Evolutionary conservation across 2,329 filamentous ascomycete species (phyloP).

Genomic region (Chrysosporium keratinophilum): DNA sequence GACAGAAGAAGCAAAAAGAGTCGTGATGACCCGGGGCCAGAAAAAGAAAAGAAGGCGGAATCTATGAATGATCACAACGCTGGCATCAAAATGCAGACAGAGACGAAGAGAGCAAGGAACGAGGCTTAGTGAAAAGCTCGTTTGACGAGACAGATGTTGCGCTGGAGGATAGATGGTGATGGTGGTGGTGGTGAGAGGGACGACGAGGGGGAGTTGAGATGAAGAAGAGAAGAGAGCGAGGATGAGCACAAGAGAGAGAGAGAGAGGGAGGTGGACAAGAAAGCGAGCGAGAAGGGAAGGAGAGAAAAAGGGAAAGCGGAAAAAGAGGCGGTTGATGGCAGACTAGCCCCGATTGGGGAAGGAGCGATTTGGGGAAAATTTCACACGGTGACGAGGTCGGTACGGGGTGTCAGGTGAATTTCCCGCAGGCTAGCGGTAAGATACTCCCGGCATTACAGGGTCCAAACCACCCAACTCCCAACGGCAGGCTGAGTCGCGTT

Average conservation of each 20-base stretch:
- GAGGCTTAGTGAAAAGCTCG: constrained; percentile 46
- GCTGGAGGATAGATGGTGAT: constrained; percentile 7
- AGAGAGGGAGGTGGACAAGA: constrained; percentile 10
- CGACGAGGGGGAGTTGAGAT: constrained; percentile 12
- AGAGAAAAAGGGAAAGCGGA: constrained; percentile 11
- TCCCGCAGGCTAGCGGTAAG: neutral
- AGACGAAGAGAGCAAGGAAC: constrained; percentile 26
- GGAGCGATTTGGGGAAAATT: neutral
- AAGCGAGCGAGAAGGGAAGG: constrained; percentile 7
- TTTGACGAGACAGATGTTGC: constrained; percentile 18
- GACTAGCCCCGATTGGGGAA: neutral
- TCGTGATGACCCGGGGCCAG: neutral
- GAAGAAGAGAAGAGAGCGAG: constrained; percentile 11
- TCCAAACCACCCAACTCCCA: neutral
- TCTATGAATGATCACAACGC: neutral
- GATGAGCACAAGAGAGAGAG: constrained; percentile 1
- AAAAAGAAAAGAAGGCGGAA: neutral
- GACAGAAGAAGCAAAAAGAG: neutral
- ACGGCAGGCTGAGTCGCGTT: neutral
- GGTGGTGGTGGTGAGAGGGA: constrained; percentile 4
- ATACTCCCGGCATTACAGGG: neutral
- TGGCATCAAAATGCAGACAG: neutral
- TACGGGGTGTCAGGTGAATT: neutral
- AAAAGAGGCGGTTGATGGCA: constrained; percentile 2
- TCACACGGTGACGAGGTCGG: neutral